These are phyloP conservation scores for Ganoderma resinaceum DNA, from an alignment of 1,284 basidiomycete species.

Conservation along the genomic window DNA sequence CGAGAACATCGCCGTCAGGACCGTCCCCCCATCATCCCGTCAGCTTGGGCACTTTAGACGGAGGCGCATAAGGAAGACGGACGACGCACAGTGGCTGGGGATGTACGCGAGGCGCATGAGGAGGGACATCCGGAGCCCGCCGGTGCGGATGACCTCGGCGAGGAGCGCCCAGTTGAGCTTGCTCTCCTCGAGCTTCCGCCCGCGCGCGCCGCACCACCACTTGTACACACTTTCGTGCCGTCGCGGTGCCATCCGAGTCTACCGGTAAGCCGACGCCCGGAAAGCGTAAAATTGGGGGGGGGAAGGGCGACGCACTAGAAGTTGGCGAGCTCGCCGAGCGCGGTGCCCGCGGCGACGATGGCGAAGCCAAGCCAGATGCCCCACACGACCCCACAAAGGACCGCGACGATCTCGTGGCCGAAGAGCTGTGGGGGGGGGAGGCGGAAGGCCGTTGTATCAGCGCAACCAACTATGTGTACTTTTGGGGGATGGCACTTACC, in stretches of 20 bases:
- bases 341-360: constrained; percentile 71
- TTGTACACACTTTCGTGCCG: constrained; percentile 61
- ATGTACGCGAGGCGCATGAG: constrained; percentile 79
- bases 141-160: constrained; percentile 76
- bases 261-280: background rate
- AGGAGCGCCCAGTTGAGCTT: constrained; percentile 80
- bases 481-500: constrained; percentile 44
- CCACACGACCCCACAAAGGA: constrained; percentile 78
- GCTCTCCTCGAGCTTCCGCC: constrained; percentile 72
- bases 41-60: too few relatives aligned
- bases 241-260: too few relatives aligned
- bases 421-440: constrained; percentile 55
- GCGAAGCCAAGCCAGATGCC: constrained; percentile 72
- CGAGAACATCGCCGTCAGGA: constrained; percentile 81
- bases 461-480: background rate
- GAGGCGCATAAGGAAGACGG: background rate
- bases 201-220: constrained; percentile 64
- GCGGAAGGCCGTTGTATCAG: constrained; percentile 12
- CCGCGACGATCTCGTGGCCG: constrained; percentile 78
- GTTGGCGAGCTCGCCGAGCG: constrained; percentile 73
- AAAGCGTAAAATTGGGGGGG: background rate
- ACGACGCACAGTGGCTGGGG: constrained; percentile 73
- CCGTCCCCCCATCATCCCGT: constrained; percentile 29
- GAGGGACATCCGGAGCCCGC: constrained; percentile 79
- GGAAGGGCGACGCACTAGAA: constrained; percentile 58